Conservation (phyloP, 805 yeast species). For the Yamadazyma endophytica region DNA sequence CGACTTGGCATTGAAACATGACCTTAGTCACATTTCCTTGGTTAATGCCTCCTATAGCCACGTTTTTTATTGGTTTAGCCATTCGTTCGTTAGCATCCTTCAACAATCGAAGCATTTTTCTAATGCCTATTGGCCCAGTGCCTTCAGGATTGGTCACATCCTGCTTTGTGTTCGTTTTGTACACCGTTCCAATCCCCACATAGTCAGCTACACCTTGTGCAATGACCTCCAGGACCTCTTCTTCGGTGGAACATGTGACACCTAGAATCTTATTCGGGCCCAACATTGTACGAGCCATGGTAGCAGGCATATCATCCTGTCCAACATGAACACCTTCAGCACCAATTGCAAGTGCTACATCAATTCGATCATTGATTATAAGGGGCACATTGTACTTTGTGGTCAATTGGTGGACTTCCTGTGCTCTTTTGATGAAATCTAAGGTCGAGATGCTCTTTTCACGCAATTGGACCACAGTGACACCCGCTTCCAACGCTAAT, state of each 20-base stretch:
- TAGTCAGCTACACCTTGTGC: conserved; percentile 60
- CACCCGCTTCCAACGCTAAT: conserved; percentile 65
- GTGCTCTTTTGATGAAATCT: conserved; percentile 62
- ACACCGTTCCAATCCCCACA: conserved; percentile 81
- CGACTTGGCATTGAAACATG: conserved; percentile 43
- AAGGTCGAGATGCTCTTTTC: conserved; percentile 72
- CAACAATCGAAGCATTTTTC: conserved; percentile 48
- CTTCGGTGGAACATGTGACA: conserved; percentile 59
- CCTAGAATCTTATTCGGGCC: conserved; percentile 80
- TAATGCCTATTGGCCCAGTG: conserved; percentile 63
- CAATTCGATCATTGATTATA: conserved; percentile 81
- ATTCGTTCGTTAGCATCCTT: conserved; percentile 15
- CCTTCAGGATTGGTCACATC: conserved; percentile 46
- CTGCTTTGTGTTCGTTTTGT: conserved; percentile 68
- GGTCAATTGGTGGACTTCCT: conserved; percentile 58
- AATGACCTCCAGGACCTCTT: conserved; percentile 52
- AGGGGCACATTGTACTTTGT: conserved; percentile 60
- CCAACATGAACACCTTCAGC: conserved; percentile 95
- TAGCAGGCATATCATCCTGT: conserved; percentile 77
- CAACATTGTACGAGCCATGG: conserved; percentile 53
- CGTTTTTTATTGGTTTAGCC: conserved; percentile 43
- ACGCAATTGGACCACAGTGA: conserved; percentile 76
- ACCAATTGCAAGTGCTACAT: conserved; percentile 82
- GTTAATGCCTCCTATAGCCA: conserved; percentile 79
- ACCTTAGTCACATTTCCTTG: conserved; percentile 58